Percentiles rank a stretch among this genome's conserved stretches.
Conservation (phyloP, 306 rosid genomes). For the cucumber (Cucumis sativus) region Cucumber_9930_V3 NC_026660.2:4908001-4908500, state of each 20-base stretch:
- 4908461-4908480: slow-evolving; percentile 41
- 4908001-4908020: slow-evolving; percentile 83
- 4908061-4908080: background rate
- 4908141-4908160: slow-evolving; percentile 54
- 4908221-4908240: slow-evolving; percentile 57
- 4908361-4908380: slow-evolving; percentile 78
- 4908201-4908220: slow-evolving; percentile 53
- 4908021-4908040: slow-evolving; percentile 94
- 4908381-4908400: slow-evolving; percentile 75
- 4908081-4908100: background rate
- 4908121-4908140: background rate
- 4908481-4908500: slow-evolving; percentile 57
- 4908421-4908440: slow-evolving; percentile 66
- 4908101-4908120: background rate
- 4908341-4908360: slow-evolving; percentile 41
- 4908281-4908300: slow-evolving; percentile 42
- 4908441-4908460: slow-evolving; percentile 68
- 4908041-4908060: slow-evolving; percentile 7
- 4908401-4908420: slow-evolving; percentile 64
- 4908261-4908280: slow-evolving; percentile 36
- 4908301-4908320: slow-evolving; percentile 31
- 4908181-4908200: slow-evolving; percentile 49
- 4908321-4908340: slow-evolving; percentile 31
- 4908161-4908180: slow-evolving; percentile 60
- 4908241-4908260: slow-evolving; percentile 34